Evolutionary conservation across 768 basidiomycete genomes (phyloP), one percentile per base, ranked within the genome.

Genomic region (Lactarius pseudohatsudake): DNA sequence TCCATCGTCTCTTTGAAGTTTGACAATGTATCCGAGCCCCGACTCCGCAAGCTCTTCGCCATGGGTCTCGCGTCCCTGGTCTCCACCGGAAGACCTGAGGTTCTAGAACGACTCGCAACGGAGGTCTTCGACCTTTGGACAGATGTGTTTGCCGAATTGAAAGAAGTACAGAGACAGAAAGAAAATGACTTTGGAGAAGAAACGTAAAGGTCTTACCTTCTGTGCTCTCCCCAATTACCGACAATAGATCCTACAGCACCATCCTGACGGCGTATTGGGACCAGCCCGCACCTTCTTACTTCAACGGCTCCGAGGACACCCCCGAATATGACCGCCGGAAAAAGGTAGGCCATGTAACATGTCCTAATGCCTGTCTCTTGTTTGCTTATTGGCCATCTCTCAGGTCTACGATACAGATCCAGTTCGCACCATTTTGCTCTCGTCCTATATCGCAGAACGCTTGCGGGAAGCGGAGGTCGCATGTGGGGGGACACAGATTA

Each of bases 71-170:
- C 91, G 2, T 79, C 83, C 54, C 82, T 96, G 3, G 86, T 92
- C 41, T 85, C 91, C 0, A 92, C 92, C 0, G 91, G 85, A 15
- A 84, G 85, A 26, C 81, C 82, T 0, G 88, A 92, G 71, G 86
- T 94, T 13, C 83, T 96, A 11, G 80, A 83, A 36, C 83, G 90
- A 22, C 77, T 96, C 30, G 81, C 85, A 16, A 83, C 81, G 3
- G 94, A 95, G 71, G 85, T 93, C 30, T 91, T 92, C 75, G 90
- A 92, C 72, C 77, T 94, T 34, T 96, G 94, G 94, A 78, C 90
- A 45, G 94, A 95, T 68, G 94, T 95, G 6, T 87, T 96, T 61
- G 90, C 88, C 16, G 93, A 95, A 74, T 81, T 95, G 59, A 90
- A 87, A 72, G 94, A 96, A 76, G 86, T 81, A 69, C 78, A 73